These are phyloP conservation scores for Vigna hirtella DNA, from an alignment of 306 rosid genomes.

Conservation along the genomic window DNA sequence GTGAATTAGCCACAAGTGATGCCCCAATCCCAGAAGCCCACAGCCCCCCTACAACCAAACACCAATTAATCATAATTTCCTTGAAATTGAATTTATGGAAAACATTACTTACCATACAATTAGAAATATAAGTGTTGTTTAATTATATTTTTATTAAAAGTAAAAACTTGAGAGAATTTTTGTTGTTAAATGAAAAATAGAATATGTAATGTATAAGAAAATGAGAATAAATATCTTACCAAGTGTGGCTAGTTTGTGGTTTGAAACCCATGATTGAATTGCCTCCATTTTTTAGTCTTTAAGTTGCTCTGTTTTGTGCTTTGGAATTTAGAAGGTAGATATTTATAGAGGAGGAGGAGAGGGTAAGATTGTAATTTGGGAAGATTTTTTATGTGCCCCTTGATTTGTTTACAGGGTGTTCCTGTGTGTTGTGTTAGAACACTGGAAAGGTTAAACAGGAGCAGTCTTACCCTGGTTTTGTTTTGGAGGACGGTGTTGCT, in stretches of 20 bases:
- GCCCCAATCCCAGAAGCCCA: conserved; percentile 90
- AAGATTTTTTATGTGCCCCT: conserved; percentile 47
- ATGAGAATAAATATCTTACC: conserved; percentile 39
- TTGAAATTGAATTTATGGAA: too few relatives aligned
- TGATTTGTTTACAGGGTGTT: conserved; percentile 45
- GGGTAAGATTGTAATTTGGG: conserved; percentile 8
- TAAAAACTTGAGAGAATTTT: too few relatives aligned
- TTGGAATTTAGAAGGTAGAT: not conserved
- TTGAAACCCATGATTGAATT: conserved; percentile 74
- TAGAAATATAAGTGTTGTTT: too few relatives aligned
- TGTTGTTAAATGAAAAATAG: too few relatives aligned
- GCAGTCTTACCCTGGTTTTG: conserved; percentile 49
- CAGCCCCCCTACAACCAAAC: conserved; percentile 57
- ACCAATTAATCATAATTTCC: not conserved
- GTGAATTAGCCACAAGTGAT: conserved; percentile 60
- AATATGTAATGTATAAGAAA: too few relatives aligned
- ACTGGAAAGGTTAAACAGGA: conserved; percentile 53
- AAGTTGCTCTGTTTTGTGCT: too few relatives aligned
- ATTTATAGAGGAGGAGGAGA: conserved; percentile 38
- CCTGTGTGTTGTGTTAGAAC: conserved; percentile 41
- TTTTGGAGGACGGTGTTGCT: not conserved
- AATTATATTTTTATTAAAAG: too few relatives aligned
- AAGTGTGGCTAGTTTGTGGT: conserved; percentile 77
- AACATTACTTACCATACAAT: too few relatives aligned
- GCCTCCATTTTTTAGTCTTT: conserved; percentile 56